Conservation (phyloP, 176 grass and related monocot species). For the Oryza officinalis region DNA sequence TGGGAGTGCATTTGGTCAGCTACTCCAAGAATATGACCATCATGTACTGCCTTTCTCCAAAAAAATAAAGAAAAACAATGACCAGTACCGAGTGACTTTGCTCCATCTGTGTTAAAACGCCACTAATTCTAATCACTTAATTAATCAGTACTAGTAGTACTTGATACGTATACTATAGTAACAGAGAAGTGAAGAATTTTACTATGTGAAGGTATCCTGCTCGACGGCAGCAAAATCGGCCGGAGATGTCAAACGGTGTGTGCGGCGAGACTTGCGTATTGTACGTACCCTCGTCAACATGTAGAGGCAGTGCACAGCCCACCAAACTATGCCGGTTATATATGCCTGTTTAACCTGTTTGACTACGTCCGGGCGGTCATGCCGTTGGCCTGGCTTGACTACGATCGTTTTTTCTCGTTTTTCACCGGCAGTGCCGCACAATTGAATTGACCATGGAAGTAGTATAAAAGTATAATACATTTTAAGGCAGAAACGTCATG, state of each 20-base stretch:
- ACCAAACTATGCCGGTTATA: not conserved
- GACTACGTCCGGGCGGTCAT: not conserved
- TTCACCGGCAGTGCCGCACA: not conserved
- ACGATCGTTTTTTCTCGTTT: too few species aligned
- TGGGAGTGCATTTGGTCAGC: constrained; percentile 30
- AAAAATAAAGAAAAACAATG: not conserved
- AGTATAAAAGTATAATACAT: not conserved
- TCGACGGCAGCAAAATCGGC: not conserved
- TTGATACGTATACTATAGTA: not conserved
- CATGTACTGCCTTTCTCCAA: too few species aligned
- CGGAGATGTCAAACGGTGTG: not conserved
- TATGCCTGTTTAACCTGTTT: not conserved
- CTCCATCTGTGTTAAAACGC: too few species aligned
- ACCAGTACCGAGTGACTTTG: too few species aligned
- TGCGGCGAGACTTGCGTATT: not conserved
- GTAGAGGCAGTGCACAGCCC: not conserved
- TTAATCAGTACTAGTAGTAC: not conserved
- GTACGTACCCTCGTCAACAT: not conserved
- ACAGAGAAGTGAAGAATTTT: too few species aligned
- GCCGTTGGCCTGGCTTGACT: constrained; percentile 17
- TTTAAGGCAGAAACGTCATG: not conserved
- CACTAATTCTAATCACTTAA: not conserved
- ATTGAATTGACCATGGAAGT: constrained; percentile 22
- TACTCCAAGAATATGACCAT: constrained; percentile 14
- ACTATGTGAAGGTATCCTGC: not conserved